Evolutionary conservation across 192 early-diverging fungal genomes (phyloP), one percentile per base, ranked within the genome.

Genomic region (Endogone sp.): DNA sequence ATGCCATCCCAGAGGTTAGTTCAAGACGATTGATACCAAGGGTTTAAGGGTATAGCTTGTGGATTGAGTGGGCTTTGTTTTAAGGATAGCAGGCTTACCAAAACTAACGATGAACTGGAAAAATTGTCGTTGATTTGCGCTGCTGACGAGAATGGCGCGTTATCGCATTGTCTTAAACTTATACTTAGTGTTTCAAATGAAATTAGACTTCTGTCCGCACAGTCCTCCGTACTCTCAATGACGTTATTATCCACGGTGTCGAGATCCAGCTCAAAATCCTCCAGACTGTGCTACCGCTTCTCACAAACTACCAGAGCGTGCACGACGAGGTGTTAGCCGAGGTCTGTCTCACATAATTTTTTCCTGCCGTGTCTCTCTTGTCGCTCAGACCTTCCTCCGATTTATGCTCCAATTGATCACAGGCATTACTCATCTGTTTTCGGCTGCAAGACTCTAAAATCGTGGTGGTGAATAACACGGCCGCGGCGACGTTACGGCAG

Each of bases 221-320:
- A 16, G 80, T 92, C 13, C 67, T 97, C 28, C 77, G 86, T 56
- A 87, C 88, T 3, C 79, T 96, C 29, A 90, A 86, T 29, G 83
- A 92, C 54, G 86, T 91, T 25, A 82, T 88, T 59, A 74, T 77
- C 2, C 84, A 87, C 64, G 86, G 88, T 22, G 81, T 91, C 9
- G 96, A 98, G 29, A 87, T 95, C 25, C 97, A 99, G 73, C 78
- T 99, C 44, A 98, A 96, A 68, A 87, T 95, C 16, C 77, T 99
- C 54, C 97, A 99, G 72, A 94, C 92, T 11, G 81, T 99, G 9
- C 70, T 96, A 29, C 95, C 97, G 3, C 81, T 99, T 27, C 81
- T 96, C 13, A 92, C 88, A 16, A 90, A 92, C 64, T 98, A 98
- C 68, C 70, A 81, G 22, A 68, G 70, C 60, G 86, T 99, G n/a